Percentiles rank a stretch among this genome's conserved stretches.
These are phyloP conservation scores for Bocquillonia castaneifolia DNA, from an alignment of 441 rosid genomes.

Conservation along the genomic window DNA sequence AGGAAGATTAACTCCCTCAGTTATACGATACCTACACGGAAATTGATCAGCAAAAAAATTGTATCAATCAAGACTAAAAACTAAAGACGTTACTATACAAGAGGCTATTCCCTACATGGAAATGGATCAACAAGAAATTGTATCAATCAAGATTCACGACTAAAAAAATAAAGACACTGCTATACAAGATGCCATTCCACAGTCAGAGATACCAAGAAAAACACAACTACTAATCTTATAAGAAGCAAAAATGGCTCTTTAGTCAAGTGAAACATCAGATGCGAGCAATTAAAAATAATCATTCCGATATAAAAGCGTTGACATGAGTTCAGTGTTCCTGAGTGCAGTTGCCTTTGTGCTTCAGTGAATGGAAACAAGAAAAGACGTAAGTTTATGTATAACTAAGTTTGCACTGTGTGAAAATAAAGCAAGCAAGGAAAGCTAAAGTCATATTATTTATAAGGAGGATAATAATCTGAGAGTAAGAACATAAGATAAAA, in stretches of 20 bases:
- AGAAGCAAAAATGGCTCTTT: not conserved
- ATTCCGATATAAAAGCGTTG: not conserved
- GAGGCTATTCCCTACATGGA: slow-evolving; percentile 50
- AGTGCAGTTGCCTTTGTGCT: not conserved
- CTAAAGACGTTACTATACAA: not conserved
- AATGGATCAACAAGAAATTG: slow-evolving; percentile 12
- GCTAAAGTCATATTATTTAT: too few species aligned
- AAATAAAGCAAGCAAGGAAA: not conserved
- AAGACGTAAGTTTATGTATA: not conserved
- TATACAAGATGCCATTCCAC: not conserved
- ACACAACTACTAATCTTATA: not conserved
- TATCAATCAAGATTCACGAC: not conserved
- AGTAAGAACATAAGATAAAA: not conserved
- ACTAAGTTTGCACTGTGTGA: not conserved
- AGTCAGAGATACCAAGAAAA: not conserved
- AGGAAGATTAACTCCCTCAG: slow-evolving; percentile 97
- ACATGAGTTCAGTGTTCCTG: not conserved
- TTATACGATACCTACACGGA: slow-evolving; percentile 73
- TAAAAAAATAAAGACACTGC: not conserved
- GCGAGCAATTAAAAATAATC: not conserved
- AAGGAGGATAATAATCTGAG: not conserved
- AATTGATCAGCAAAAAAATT: slow-evolving; percentile 12
- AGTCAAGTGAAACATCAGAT: not conserved
- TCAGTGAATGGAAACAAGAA: not conserved
- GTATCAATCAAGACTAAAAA: not conserved